phyloP scores from a whole-genome alignment of 2,329 filamentous ascomycete species.

The Aspergillus fijiensis region DNA sequence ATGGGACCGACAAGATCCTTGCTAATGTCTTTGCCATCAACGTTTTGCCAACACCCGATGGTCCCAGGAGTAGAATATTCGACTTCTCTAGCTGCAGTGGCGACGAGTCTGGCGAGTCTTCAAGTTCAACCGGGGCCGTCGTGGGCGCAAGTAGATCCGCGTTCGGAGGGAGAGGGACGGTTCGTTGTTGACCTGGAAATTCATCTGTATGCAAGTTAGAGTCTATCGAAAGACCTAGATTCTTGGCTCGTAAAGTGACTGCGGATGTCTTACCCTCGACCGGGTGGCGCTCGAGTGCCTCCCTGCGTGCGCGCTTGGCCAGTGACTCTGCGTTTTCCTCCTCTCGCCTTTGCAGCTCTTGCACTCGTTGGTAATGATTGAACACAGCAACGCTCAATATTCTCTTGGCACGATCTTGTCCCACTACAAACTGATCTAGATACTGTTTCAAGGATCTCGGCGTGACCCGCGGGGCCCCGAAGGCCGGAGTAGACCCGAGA shows the following conservation, averaged over 20 bases:
- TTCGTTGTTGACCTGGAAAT: constrained; percentile 60
- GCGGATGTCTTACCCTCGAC: constrained; percentile 64
- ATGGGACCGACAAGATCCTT: constrained; percentile 89
- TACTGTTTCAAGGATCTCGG: constrained; percentile 76
- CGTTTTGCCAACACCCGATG: constrained; percentile 94
- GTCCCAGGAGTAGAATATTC: constrained; percentile 85
- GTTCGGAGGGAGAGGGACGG: constrained; percentile 42
- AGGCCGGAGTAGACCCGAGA: constrained; percentile 58
- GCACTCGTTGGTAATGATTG: constrained; percentile 91
- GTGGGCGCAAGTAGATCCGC: constrained; percentile 25
- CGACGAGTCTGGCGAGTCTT: constrained; percentile 56
- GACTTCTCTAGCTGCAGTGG: constrained; percentile 87
- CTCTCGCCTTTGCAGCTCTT: constrained; percentile 71
- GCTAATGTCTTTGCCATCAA: constrained; percentile 88
- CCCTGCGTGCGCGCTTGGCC: constrained; percentile 68
- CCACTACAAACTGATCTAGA: constrained; percentile 93
- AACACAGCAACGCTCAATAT: constrained; percentile 90
- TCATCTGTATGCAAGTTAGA: constrained; percentile 50
- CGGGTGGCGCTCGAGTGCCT: constrained; percentile 68
- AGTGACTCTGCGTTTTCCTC: constrained; percentile 74
- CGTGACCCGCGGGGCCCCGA: constrained; percentile 59
- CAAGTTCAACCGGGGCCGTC: constrained; percentile 42
- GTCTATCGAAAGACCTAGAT: not conserved
- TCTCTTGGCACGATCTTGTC: constrained; percentile 89
- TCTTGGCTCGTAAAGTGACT: too few relatives aligned